Percentiles rank a stretch among this genome's conserved stretches.
Conservation (phyloP, 78 protist species). For the Cavenderia fasciculata region DNA sequence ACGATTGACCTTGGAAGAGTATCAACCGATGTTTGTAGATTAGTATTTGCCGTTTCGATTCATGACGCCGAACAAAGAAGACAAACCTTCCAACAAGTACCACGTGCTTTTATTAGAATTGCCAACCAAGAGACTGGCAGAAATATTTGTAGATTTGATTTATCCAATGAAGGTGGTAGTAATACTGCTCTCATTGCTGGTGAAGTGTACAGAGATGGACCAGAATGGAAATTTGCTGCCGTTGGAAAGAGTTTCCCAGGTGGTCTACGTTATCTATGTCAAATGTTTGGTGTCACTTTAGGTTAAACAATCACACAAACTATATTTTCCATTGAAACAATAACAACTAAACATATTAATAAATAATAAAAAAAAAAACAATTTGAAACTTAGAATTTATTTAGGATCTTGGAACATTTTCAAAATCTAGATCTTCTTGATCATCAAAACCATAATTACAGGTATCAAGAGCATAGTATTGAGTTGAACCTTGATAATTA, state of each 20-base stretch:
- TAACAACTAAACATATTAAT: too few species aligned
- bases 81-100: constrained; percentile 55
- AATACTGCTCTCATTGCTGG: constrained; percentile 48
- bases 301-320: too few species aligned
- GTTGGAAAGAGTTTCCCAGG: constrained; percentile 70
- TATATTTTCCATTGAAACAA: too few species aligned
- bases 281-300: constrained; percentile 51
- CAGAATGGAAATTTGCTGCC: constrained; percentile 62
- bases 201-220: constrained; percentile 54
- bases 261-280: constrained; percentile 48
- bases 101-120: constrained; percentile 61
- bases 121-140: constrained; percentile 58
- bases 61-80: constrained; percentile 61
- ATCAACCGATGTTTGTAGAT: constrained; percentile 40
- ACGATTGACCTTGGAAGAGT: constrained; percentile 34
- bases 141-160: constrained; percentile 65
- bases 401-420: too few species aligned
- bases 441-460: too few species aligned
- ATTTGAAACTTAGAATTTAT: too few species aligned
- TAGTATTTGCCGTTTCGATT: constrained; percentile 57
- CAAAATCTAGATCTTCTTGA: too few species aligned
- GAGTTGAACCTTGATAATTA: not conserved
- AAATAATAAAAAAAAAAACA: too few species aligned
- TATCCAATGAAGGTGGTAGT: constrained; percentile 41
- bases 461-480: too few species aligned